Base-by-base conservation (phyloP, 176 grass and related monocot genomes). In the Oryza australiensis region DNA sequence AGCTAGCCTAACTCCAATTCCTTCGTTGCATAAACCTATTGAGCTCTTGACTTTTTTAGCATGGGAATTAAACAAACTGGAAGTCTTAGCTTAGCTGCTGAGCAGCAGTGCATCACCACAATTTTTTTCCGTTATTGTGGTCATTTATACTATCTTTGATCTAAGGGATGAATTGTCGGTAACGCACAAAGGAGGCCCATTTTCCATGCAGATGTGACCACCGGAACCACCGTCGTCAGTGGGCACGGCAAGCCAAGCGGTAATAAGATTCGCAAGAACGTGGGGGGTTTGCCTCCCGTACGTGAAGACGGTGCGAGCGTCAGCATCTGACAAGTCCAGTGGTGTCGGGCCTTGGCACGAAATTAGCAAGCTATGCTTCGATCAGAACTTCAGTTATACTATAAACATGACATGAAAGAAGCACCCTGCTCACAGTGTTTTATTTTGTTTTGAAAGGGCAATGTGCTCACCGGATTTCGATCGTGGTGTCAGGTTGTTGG, bases 1-100 rank as follows among this genome's bases (percentile, higher is more conserved):
- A 13, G 84, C 84, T 84, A 13, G 84, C 88, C 88, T 79, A 86
- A 90, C 84, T 63, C 62, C 20, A n/a, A 27, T 59, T 73, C 57
- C 13, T 72, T 22, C 1, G 11, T 26, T 3, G n/a, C 14, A 35
- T 48, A 74, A 73, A 57, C 43, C 59, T 51, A 46, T 10, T 10
- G 9, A 60, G 13, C 62, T 79, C 29, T 90, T 86, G 84, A 86
- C 84, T 48, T 79, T 75, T 35, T 15, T 22, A 28, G 26, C 1
- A 48, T 0, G 6, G 10, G 29, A 42, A 49, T 71, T 32, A 43
- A 66, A 77, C 68, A 69, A 74, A 12, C 15, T 11, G 1, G 4
- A 73, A 66, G 55, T 67, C 83, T 45, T 64, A 64, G 42, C 9
- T 12, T 51, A 20, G 51, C 51, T 55, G 5, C 51, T n/a, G 51